These are phyloP conservation scores for Blumeriella jaapii DNA, from an alignment of 2,329 filamentous ascomycete genomes.

Conservation along the genomic window DNA sequence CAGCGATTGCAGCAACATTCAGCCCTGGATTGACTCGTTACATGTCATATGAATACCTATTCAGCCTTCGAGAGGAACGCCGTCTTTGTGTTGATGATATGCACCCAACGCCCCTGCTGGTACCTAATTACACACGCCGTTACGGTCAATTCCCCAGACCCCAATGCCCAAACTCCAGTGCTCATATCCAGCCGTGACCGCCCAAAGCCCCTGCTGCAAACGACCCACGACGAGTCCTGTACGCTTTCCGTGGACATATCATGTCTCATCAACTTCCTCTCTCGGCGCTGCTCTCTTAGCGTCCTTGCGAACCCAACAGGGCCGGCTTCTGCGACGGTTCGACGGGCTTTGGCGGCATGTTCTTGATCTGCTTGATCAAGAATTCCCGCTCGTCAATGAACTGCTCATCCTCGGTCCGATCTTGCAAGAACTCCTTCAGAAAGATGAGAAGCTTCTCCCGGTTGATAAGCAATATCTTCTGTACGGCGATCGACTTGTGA, in stretches of 20 bases:
- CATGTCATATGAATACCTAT: too few species aligned
- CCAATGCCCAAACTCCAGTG: conserved; percentile 22
- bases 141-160: conserved; percentile 14
- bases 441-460: conserved; percentile 83
- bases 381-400: conserved; percentile 98
- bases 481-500: conserved; percentile 92
- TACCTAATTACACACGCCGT: conserved; percentile 13
- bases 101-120: conserved; percentile 15
- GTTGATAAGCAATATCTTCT: conserved; percentile 94
- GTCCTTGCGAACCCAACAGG: conserved; percentile 22
- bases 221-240: too few species aligned
- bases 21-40: too few species aligned
- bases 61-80: too few species aligned
- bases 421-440: conserved; percentile 82
- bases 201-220: too few species aligned
- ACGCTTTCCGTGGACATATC: not conserved
- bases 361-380: conserved; percentile 83
- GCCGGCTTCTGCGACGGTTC: conserved; percentile 28
- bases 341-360: conserved; percentile 49
- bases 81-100: conserved; percentile 8
- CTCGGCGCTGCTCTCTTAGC: conserved; percentile 8
- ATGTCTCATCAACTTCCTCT: not conserved
- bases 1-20: too few species aligned
- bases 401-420: conserved; percentile 93
- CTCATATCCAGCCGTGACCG: conserved; percentile 16